phyloP scores from a whole-genome alignment of 306 rosid genomes.

The Adenanthera pavonina region DNA sequence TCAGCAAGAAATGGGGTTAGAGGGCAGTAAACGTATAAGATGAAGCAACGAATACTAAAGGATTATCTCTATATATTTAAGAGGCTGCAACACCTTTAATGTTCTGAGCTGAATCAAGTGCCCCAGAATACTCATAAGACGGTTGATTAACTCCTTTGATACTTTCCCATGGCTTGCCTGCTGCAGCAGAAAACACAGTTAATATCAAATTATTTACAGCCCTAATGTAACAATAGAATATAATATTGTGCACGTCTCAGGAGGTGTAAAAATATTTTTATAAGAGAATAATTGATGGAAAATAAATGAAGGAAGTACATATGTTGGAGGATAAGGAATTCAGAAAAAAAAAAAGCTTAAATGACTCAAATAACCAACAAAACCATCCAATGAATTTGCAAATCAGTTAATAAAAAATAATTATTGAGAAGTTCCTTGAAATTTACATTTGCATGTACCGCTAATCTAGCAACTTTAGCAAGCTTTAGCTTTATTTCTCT shows the following conservation, averaged over 20 bases:
- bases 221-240: background rate
- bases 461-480: slow-evolving; percentile 97
- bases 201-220: slow-evolving; percentile 30
- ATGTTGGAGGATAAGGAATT: background rate
- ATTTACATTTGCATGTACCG: slow-evolving; percentile 57
- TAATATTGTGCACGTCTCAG: background rate
- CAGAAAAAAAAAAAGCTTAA: background rate
- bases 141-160: slow-evolving; percentile 84
- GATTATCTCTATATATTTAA: slow-evolving; percentile 25
- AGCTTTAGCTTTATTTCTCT: slow-evolving; percentile 95
- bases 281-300: background rate
- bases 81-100: slow-evolving; percentile 68
- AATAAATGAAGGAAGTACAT: background rate
- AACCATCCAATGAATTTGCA: background rate
- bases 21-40: slow-evolving; percentile 29
- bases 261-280: slow-evolving; percentile 30
- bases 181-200: slow-evolving; percentile 49
- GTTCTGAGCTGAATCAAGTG: slow-evolving; percentile 98
- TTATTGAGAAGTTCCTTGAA: background rate
- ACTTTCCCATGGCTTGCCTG: slow-evolving; percentile 98
- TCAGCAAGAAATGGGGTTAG: slow-evolving; percentile 19
- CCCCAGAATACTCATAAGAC: slow-evolving; percentile 93
- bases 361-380: background rate
- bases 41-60: slow-evolving; percentile 25
- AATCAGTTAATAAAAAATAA: background rate